phyloP scores from a whole-genome alignment of 306 rosid species.

The Malus fusca region DNA sequence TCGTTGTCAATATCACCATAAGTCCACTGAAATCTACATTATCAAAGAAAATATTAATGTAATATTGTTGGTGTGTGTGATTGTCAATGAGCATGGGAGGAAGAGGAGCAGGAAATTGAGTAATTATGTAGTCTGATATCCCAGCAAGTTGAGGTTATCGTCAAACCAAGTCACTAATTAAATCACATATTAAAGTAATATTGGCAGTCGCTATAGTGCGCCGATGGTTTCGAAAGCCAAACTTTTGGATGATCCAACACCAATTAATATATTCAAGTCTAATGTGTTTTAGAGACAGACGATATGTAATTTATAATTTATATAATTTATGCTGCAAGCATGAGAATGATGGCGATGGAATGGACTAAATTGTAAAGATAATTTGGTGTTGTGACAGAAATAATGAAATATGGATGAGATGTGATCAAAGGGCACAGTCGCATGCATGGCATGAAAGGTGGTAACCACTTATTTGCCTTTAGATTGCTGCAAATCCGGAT shows the following conservation, averaged over 20 bases:
- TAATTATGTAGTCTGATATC: slow-evolving; percentile 21
- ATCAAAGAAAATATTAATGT: neutral
- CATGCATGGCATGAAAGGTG: neutral
- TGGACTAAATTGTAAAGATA: neutral
- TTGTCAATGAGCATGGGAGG: slow-evolving; percentile 5
- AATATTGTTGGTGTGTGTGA: neutral
- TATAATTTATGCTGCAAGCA: neutral
- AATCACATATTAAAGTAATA: neutral
- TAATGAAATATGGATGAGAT: neutral
- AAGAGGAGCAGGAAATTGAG: slow-evolving; percentile 10
- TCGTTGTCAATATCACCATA: neutral
- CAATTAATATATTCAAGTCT: neutral
- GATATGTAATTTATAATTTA: neutral
- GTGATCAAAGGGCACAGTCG: neutral
- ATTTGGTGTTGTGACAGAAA: neutral
- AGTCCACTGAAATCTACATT: neutral
- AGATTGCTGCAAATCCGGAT: neutral
- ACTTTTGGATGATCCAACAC: neutral
- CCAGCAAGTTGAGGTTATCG: slow-evolving; percentile 21
- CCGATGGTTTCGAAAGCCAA: neutral
- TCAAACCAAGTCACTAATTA: slow-evolving; percentile 17
- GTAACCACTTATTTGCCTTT: neutral
- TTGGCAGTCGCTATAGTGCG: neutral
- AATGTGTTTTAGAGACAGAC: neutral
- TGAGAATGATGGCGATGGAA: neutral